phyloP scores from a whole-genome alignment of 805 yeast species.

The Lachancea mirantina region DNA sequence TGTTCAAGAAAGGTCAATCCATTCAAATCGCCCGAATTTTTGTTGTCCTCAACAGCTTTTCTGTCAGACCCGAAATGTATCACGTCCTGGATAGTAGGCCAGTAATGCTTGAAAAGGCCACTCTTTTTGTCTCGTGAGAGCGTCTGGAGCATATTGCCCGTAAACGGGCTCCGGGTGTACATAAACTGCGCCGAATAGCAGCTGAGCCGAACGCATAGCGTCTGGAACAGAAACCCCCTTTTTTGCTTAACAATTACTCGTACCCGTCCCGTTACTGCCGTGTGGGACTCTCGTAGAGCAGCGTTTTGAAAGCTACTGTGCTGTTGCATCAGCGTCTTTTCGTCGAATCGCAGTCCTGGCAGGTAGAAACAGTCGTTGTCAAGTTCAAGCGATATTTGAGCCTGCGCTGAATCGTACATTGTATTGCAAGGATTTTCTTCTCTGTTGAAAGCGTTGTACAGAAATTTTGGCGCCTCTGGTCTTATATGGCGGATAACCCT shows the following conservation, averaged over 20 bases:
- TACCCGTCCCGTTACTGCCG: conserved; percentile 8
- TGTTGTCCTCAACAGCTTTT: neutral
- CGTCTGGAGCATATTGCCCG: neutral
- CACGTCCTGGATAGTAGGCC: conserved; percentile 7
- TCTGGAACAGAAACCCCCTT: conserved; percentile 2
- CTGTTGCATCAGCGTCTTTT: conserved; percentile 2
- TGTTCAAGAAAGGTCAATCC: conserved; percentile 3
- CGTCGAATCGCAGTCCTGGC: conserved; percentile 6
- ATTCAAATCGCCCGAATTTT: neutral
- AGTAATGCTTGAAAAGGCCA: conserved; percentile 1
- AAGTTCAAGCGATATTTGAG: conserved; percentile 6
- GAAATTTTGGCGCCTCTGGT: conserved; percentile 6
- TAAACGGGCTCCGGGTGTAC: neutral
- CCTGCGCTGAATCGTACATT: conserved; percentile 3
- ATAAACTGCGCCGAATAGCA: conserved; percentile 9
- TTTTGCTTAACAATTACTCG: conserved; percentile 7
- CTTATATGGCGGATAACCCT: too few relatives aligned
- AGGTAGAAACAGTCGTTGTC: conserved; percentile 3
- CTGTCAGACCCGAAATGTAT: conserved; percentile 1
- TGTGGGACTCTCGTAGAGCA: too few relatives aligned
- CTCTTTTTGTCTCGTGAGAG: neutral
- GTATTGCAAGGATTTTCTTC: conserved; percentile 1
- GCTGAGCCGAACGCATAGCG: conserved; percentile 8
- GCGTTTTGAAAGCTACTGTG: conserved; percentile 2
- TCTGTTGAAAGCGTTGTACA: conserved; percentile 8